A percentile compares a stretch with the other conserved stretches of the same genome.
Conservation (phyloP, 495 filamentous ascomycete species). For the Bathelium albidoporum region DNA sequence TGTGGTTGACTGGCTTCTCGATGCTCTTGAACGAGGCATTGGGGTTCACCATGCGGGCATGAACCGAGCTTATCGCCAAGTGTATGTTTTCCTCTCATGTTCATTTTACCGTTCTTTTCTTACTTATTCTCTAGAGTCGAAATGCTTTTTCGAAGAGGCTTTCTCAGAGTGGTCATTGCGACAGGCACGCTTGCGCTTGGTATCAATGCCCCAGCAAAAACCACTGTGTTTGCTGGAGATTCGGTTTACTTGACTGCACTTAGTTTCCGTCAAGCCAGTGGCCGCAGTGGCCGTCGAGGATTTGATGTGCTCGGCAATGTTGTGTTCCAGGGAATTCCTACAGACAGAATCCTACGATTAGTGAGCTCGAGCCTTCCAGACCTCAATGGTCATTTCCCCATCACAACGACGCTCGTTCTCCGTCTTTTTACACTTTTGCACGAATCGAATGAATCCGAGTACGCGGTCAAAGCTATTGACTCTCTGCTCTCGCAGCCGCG, state of each 20-base stretch:
- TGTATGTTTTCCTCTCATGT: slow-evolving; percentile 12
- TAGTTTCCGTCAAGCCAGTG: slow-evolving; percentile 65
- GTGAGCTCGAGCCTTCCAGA: slow-evolving; percentile 62
- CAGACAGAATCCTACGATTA: slow-evolving; percentile 47
- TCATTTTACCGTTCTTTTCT: too few species aligned
- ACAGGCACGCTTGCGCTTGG: slow-evolving; percentile 67
- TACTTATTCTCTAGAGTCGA: slow-evolving; percentile 46
- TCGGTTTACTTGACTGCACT: slow-evolving; percentile 61
- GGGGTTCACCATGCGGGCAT: slow-evolving; percentile 71
- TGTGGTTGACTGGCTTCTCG: slow-evolving; percentile 39
- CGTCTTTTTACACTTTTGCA: slow-evolving; percentile 57
- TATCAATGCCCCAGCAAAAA: slow-evolving; percentile 81
- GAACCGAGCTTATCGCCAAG: slow-evolving; percentile 64
- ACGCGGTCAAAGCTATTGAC: slow-evolving; percentile 51
- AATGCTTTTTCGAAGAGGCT: slow-evolving; percentile 65
- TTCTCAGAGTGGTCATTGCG: slow-evolving; percentile 59
- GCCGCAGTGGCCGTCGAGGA: slow-evolving; percentile 67
- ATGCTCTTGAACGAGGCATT: slow-evolving; percentile 52
- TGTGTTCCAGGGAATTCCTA: slow-evolving; percentile 54
- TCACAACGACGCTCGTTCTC: slow-evolving; percentile 61
- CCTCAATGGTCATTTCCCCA: slow-evolving; percentile 66
- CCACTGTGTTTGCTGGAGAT: slow-evolving; percentile 66
- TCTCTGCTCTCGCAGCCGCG: slow-evolving; percentile 58
- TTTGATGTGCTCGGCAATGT: slow-evolving; percentile 76
- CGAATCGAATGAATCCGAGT: slow-evolving; percentile 49